These are phyloP conservation scores for Alternaria infectoria DNA, from an alignment of 2,329 filamentous ascomycete genomes.

Conservation along the genomic window DNA sequence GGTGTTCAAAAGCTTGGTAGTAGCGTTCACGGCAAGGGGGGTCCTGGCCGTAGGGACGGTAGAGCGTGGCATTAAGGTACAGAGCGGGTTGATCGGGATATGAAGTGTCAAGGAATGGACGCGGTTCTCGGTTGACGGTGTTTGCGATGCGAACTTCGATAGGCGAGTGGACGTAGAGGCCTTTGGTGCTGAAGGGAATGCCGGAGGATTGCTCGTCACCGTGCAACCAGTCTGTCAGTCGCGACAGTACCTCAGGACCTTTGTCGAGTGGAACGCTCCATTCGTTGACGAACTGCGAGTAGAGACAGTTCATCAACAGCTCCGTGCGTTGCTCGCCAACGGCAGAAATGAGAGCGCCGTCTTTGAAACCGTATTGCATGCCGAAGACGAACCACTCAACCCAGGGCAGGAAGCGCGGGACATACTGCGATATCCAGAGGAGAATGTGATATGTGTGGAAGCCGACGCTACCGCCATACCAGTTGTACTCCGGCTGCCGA, in stretches of 20 bases:
- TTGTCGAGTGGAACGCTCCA: conserved; percentile 89
- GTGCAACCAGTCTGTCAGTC: conserved; percentile 86
- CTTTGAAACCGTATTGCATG: conserved; percentile 92
- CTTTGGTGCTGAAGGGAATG: conserved; percentile 82
- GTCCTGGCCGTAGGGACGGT: conserved; percentile 79
- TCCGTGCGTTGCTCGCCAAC: conserved; percentile 81
- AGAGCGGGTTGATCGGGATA: conserved; percentile 72
- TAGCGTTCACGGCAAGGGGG: conserved; percentile 78
- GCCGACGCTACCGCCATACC: conserved; percentile 81
- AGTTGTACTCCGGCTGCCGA: conserved; percentile 68
- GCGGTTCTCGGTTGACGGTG: conserved; percentile 60
- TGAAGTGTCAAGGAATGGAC: conserved; percentile 77
- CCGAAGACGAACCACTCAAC: conserved; percentile 97
- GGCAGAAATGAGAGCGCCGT: conserved; percentile 71
- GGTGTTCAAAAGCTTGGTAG: conserved; percentile 88
- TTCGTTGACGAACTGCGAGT: conserved; percentile 98
- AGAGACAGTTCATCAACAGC: conserved; percentile 94
- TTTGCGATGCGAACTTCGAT: conserved; percentile 89
- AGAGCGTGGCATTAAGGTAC: conserved; percentile 89
- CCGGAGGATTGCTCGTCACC: conserved; percentile 71
- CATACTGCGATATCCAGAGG: conserved; percentile 77
- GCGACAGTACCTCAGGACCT: conserved; percentile 83
- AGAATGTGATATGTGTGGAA: conserved; percentile 93
- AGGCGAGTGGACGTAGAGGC: conserved; percentile 85
- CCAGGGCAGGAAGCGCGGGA: conserved; percentile 81